Percentiles rank a stretch among this genome's conserved stretches.
Evolutionary conservation across 805 yeast genomes (phyloP).

Genomic region (Cyberlindnera nakhonratchasimensis): DNA sequence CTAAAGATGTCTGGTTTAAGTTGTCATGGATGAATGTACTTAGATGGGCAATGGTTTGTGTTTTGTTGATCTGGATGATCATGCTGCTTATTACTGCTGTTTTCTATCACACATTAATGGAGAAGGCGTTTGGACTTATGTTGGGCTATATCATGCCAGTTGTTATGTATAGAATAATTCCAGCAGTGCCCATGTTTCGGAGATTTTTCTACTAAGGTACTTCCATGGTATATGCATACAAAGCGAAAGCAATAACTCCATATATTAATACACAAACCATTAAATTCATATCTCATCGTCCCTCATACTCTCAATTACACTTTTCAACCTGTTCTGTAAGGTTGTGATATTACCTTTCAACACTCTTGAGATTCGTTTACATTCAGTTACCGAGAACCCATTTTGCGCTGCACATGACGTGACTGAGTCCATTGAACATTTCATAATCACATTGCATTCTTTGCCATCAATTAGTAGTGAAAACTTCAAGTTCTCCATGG

Average conservation of each 20-base stretch:
- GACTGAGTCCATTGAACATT: conserved; percentile 15
- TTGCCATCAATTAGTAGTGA: conserved; percentile 12
- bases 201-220: no score
- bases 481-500: conserved; percentile 20
- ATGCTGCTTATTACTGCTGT: conserved; percentile 67
- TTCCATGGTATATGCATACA: no score
- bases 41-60: conserved; percentile 17
- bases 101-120: conserved; percentile 77
- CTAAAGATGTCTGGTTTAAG: conserved; percentile 4
- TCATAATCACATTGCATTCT: conserved; percentile 13
- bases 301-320: conserved; percentile 20
- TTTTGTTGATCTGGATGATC: conserved; percentile 49
- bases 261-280: background rate
- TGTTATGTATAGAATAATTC: conserved; percentile 38
- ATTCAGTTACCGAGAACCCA: conserved; percentile 9
- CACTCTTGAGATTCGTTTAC: conserved; percentile 17
- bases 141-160: conserved; percentile 56
- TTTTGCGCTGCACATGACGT: conserved; percentile 17
- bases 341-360: conserved; percentile 20
- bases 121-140: conserved; percentile 66
- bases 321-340: conserved; percentile 16
- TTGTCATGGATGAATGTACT: conserved; percentile 5
- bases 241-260: no score
- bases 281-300: conserved; percentile 6
- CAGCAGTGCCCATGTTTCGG: conserved; percentile 3